Evolutionary conservation across 2,329 filamentous ascomycete genomes (phyloP).

Genomic region (Hortaea werneckii): DNA sequence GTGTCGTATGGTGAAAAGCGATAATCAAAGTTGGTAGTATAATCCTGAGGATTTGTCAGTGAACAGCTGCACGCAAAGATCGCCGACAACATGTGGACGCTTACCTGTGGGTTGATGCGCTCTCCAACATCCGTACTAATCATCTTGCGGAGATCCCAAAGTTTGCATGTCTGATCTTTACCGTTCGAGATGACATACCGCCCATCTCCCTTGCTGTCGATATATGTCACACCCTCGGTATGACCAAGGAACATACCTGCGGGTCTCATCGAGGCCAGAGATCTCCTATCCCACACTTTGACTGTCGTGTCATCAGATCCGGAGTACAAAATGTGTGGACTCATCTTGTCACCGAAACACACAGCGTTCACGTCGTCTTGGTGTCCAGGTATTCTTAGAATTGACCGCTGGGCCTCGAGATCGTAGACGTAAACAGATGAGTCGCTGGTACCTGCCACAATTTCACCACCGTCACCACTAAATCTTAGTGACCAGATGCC

Average conservation of each 20-base stretch:
- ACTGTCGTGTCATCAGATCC: slow-evolving; percentile 90
- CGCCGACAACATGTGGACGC: too few relatives aligned
- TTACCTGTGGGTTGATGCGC: slow-evolving; percentile 39
- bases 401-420: slow-evolving; percentile 65
- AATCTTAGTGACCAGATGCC: slow-evolving; percentile 79
- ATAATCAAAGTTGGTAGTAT: slow-evolving; percentile 63
- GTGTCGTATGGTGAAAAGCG: slow-evolving; percentile 57
- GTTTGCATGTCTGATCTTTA: slow-evolving; percentile 94
- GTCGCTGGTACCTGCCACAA: slow-evolving; percentile 79
- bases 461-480: slow-evolving; percentile 79
- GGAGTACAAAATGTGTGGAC: slow-evolving; percentile 89
- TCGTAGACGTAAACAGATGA: slow-evolving; percentile 82
- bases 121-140: slow-evolving; percentile 59
- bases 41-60: slow-evolving; percentile 29
- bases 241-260: slow-evolving; percentile 57
- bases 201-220: slow-evolving; percentile 74
- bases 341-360: slow-evolving; percentile 80
- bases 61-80: too few relatives aligned
- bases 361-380: slow-evolving; percentile 90
- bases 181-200: slow-evolving; percentile 88
- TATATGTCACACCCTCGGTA: slow-evolving; percentile 55
- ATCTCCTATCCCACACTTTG: slow-evolving; percentile 89
- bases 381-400: slow-evolving; percentile 70
- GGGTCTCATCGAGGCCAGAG: slow-evolving; percentile 50
- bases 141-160: slow-evolving; percentile 91